A percentile compares a stretch with the other conserved stretches of the same genome.
These are phyloP conservation scores for Neocallimastix lanati DNA, from an alignment of 192 early-diverging fungal genomes.

Conservation along the genomic window DNA sequence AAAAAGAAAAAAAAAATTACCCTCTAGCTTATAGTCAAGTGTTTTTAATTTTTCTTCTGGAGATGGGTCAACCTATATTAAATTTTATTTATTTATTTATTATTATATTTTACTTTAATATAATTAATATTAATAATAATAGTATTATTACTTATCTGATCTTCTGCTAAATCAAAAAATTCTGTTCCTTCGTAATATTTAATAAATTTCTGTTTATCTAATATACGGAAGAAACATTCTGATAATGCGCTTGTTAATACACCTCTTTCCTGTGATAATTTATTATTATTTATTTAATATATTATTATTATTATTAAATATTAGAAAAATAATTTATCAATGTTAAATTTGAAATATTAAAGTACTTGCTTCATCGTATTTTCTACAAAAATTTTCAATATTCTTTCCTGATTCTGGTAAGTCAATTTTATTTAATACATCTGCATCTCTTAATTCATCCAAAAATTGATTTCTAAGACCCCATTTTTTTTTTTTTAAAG, in stretches of 20 bases:
- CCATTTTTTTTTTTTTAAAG: no score
- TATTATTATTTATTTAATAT: no score
- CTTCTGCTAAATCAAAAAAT: constrained; percentile 16
- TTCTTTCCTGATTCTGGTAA: constrained; percentile 66
- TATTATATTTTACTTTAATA: no score
- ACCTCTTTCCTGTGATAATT: constrained; percentile 2
- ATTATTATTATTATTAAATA: no score
- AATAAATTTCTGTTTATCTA: constrained; percentile 35
- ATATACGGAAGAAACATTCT: constrained; percentile 41
- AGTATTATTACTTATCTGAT: constrained; percentile 6
- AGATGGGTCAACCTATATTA: constrained; percentile 3
- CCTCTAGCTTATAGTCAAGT: constrained; percentile 10
- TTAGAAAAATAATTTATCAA: no score
- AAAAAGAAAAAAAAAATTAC: not conserved
- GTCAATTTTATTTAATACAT: constrained; percentile 75
- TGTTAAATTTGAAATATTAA: no score
- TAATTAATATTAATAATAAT: not conserved
- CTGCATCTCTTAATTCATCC: constrained; percentile 59
- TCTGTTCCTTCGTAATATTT: constrained; percentile 31
- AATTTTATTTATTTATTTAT: constrained; percentile 29
- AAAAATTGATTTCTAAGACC: constrained; percentile 65
- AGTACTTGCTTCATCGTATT: constrained; percentile 40
- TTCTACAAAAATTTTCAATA: constrained; percentile 52
- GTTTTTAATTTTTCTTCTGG: constrained; percentile 7
- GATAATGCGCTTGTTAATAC: constrained; percentile 45